Percentiles rank a stretch among this genome's conserved stretches.
These are phyloP conservation scores for Talaromyces trachyspermus DNA, from an alignment of 495 filamentous ascomycete genomes.

Conservation along the genomic window DNA sequence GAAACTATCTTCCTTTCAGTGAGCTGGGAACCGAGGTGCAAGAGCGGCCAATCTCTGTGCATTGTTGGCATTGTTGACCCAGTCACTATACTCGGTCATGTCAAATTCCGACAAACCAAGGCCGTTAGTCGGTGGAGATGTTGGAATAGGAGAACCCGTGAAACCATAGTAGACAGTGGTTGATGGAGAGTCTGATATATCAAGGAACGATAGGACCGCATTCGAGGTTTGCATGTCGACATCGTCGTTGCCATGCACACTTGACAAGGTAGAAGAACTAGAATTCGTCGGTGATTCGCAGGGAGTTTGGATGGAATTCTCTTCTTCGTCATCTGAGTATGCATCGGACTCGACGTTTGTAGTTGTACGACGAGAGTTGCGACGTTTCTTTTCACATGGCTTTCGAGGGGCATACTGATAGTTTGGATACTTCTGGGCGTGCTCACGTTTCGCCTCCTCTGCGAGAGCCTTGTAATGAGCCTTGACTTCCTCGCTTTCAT, in stretches of 20 bases:
- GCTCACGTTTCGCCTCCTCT: conserved; percentile 30
- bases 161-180: too few species aligned
- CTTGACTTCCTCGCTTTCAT: conserved; percentile 25
- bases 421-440: conserved; percentile 34
- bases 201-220: background rate
- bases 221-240: background rate
- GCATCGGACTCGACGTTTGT: background rate
- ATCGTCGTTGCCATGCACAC: background rate
- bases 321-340: background rate
- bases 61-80: background rate
- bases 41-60: background rate
- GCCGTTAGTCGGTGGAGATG: background rate
- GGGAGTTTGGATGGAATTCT: background rate
- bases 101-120: background rate
- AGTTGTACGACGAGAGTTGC: conserved; percentile 7
- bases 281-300: background rate
- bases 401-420: conserved; percentile 45
- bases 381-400: conserved; percentile 39
- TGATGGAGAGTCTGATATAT: too few species aligned
- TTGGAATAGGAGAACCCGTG: too few species aligned
- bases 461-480: conserved; percentile 27
- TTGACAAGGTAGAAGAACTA: background rate
- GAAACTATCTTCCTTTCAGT: too few species aligned
- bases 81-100: background rate
- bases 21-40: too few species aligned